These are phyloP conservation scores for Boletus semigastroideus DNA, from an alignment of 1,284 basidiomycete genomes.

Conservation along the genomic window DNA sequence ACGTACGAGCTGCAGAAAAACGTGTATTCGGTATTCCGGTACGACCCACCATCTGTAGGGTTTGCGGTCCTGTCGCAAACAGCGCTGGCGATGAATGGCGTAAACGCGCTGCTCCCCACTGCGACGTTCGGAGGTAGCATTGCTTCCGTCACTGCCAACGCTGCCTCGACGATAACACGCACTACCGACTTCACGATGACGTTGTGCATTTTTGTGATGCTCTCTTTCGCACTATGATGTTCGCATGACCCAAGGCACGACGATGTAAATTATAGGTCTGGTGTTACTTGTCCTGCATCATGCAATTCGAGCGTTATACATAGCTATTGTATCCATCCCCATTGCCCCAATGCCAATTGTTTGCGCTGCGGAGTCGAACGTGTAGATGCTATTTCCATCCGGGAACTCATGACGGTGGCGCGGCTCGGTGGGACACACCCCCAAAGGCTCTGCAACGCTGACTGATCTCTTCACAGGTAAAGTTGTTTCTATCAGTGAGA, in stretches of 20 bases:
- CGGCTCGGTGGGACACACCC: too few relatives aligned
- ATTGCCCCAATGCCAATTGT: too few relatives aligned
- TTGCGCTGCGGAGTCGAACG: too few relatives aligned
- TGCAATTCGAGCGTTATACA: too few relatives aligned
- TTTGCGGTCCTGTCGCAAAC: constrained; percentile 29
- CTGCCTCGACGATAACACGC: constrained; percentile 12
- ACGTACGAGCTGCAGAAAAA: constrained; percentile 26
- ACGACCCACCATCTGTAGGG: constrained; percentile 30
- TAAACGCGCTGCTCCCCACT: constrained; percentile 20
- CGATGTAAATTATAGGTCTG: too few relatives aligned
- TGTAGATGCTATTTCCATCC: too few relatives aligned
- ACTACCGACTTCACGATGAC: not conserved
- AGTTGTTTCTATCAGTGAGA: too few relatives aligned
- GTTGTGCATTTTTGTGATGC: constrained; percentile 11
- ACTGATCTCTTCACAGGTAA: too few relatives aligned
- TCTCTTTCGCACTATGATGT: constrained; percentile 8
- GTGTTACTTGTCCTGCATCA: too few relatives aligned
- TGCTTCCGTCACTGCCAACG: constrained; percentile 15
- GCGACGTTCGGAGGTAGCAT: constrained; percentile 22
- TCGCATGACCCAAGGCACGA: not conserved
- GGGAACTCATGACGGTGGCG: too few relatives aligned
- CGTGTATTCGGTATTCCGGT: constrained; percentile 35
- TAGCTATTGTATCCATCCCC: too few relatives aligned
- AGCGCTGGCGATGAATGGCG: constrained; percentile 29
- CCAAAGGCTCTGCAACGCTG: too few relatives aligned